Percentiles rank a stretch among this genome's conserved stretches.
Evolutionary conservation across 768 basidiomycete genomes (phyloP).

Genomic region (Leucosporidium creatinivorum): DNA sequence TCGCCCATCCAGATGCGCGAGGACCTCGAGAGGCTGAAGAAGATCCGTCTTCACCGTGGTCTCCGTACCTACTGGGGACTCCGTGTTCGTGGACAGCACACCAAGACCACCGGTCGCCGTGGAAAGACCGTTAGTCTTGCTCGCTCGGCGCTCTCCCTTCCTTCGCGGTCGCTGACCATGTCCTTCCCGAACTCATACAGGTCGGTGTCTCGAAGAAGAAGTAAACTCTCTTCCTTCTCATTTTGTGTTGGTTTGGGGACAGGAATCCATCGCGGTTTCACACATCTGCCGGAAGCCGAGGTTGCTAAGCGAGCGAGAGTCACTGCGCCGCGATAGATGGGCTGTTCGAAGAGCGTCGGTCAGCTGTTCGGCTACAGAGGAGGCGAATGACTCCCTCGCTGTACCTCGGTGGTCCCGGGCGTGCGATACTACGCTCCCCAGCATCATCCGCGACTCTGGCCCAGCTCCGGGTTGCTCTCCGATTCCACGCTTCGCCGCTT

Average conservation of each 20-base stretch:
- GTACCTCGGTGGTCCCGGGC: no score
- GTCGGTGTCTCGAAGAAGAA: constrained; percentile 33
- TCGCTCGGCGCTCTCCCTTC: neutral
- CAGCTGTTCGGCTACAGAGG: no score
- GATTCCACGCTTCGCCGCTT: no score
- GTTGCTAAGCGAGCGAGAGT: no score
- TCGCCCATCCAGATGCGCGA: constrained; percentile 52
- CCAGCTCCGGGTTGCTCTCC: no score
- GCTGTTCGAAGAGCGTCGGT: no score
- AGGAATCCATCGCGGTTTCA: neutral
- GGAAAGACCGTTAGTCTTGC: constrained; percentile 7
- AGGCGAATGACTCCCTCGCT: no score
- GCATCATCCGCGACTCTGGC: no score
- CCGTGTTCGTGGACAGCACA: constrained; percentile 90
- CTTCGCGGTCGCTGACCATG: neutral
- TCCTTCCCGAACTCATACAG: neutral
- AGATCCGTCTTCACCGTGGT: constrained; percentile 95
- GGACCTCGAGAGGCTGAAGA: constrained; percentile 96
- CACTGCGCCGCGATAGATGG: no score
- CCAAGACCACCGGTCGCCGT: constrained; percentile 82
- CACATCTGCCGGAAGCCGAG: neutral
- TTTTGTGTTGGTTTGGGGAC: no score
- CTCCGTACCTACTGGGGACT: constrained; percentile 56
- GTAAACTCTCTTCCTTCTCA: neutral
- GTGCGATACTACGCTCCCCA: no score